Base-by-base conservation (phyloP, 169 alveolate species). In the Blepharisma undulans region DNA sequence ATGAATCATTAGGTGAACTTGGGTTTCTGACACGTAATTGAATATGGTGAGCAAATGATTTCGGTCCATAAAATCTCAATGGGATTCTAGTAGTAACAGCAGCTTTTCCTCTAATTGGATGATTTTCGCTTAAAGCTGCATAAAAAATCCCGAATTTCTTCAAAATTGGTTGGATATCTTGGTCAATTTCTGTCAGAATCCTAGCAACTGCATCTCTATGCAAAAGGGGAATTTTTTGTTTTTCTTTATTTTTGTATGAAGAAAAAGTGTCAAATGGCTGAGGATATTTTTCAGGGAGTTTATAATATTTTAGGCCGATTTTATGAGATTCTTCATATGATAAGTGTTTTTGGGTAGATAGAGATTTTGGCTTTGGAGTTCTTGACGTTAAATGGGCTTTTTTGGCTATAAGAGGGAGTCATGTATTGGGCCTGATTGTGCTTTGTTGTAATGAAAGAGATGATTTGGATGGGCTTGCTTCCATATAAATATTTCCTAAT, bases 1-100 rank as follows among this genome's bases (percentile, higher is more conserved):
- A 21, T 22, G 74, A 4, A 36, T 90, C 87, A 76, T 93, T 89
- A 14, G 90, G 92, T 25, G 33, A 74, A 72, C 86, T 87, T n/a
- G 76, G 34, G 76, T 89, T 89, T 8, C 95, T 61, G 66, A 93
- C 32, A 19, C 77, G 34, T 8, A 84, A 25, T 84, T 60, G 34
- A 22, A 84, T 84, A 79, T 29, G 61, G 18, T 79, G 87, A 79
- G 87, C 61, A 79, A 10, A 79, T 22, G 80, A 74, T 25, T 74
- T 74, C 7, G 80, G 36, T 74, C 33, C 48, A 30, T 27, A 32
- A 27, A 27, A 27, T n/a, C 30, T n/a, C 27, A 79, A 29, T 27
- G 87, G 61, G 34, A 79, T 32, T 32, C 87, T 79, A 2, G 61
- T 79, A 0, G 87, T 29, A 30, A 22, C 36, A 2, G 87, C 87